A percentile compares a stretch with the other conserved stretches of the same genome.
Conservation (phyloP, 31 red algal species). For the Bonnemaisonia californica region DNA sequence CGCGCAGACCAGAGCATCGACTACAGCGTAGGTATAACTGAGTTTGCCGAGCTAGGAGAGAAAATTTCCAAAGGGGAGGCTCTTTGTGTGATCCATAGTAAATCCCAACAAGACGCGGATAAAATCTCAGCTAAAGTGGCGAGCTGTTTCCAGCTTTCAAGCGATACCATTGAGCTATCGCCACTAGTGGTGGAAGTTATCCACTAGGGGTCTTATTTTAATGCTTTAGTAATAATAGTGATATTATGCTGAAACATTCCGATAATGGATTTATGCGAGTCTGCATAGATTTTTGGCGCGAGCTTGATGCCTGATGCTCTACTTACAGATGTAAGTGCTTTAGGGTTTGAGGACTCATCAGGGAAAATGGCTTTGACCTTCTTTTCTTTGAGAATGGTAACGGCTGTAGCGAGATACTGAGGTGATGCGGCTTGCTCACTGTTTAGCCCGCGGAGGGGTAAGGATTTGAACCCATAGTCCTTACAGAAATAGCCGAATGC, state of each 20-base stretch:
- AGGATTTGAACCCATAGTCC: conserved; percentile 6
- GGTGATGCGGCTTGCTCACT: background rate
- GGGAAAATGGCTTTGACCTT: conserved; percentile 9
- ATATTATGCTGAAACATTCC: too few species aligned
- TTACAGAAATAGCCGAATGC: conserved; percentile 21
- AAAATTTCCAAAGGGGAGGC: too few species aligned
- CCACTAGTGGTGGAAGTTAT: too few species aligned
- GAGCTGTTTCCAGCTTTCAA: too few species aligned
- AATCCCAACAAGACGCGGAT: too few species aligned
- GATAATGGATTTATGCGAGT: too few species aligned
- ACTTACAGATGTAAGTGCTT: background rate
- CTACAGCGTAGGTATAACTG: conserved; percentile 1
- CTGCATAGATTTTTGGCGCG: background rate
- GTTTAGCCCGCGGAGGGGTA: background rate
- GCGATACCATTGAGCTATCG: too few species aligned
- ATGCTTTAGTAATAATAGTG: too few species aligned
- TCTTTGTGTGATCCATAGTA: too few species aligned
- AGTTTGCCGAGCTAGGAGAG: background rate
- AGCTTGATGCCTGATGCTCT: background rate
- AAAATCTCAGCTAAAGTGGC: too few species aligned
- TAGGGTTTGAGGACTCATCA: background rate
- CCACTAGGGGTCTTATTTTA: too few species aligned
- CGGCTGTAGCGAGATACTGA: background rate
- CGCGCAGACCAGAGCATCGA: conserved; percentile 19
- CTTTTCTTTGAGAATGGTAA: background rate